phyloP scores from a whole-genome alignment of 176 grass and related monocot genomes.

The Oryza meridionalis region DNA sequence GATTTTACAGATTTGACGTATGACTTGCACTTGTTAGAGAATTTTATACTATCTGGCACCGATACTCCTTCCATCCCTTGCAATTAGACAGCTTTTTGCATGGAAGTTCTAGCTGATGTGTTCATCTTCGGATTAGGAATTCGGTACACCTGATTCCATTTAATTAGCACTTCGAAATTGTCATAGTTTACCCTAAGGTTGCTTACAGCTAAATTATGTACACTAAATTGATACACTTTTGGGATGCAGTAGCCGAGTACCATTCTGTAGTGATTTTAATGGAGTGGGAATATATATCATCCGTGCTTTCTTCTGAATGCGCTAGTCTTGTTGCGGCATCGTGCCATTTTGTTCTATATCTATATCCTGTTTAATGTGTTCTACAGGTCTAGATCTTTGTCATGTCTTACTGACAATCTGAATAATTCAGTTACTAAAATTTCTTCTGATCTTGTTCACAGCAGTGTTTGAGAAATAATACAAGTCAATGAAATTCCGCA shows the following conservation, averaged over 20 bases:
- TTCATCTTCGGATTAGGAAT: background rate
- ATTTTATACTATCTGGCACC: conserved; percentile 19
- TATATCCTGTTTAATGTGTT: conserved; percentile 19
- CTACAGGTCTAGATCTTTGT: conserved; percentile 2
- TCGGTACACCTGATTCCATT: background rate
- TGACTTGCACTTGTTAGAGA: conserved; percentile 16
- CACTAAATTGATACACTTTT: background rate
- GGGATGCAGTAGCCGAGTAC: background rate
- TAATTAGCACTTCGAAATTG: background rate
- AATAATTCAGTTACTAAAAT: conserved; percentile 30
- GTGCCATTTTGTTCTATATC: background rate
- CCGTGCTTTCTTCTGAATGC: background rate
- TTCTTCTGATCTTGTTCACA: conserved; percentile 1
- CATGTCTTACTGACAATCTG: background rate
- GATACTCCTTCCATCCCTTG: background rate
- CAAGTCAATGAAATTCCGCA: conserved; percentile 59
- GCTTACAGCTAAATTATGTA: background rate
- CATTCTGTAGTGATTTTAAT: background rate
- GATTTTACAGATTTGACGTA: conserved; percentile 40
- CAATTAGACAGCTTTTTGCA: conserved; percentile 14
- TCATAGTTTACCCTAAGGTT: conserved; percentile 1
- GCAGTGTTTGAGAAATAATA: conserved; percentile 21
- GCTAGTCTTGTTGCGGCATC: background rate
- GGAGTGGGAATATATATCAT: background rate
- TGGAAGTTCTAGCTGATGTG: background rate